Evolutionary conservation across 202 grass and related monocot genomes (phyloP).

Genomic region (Carex arenaria): DNA sequence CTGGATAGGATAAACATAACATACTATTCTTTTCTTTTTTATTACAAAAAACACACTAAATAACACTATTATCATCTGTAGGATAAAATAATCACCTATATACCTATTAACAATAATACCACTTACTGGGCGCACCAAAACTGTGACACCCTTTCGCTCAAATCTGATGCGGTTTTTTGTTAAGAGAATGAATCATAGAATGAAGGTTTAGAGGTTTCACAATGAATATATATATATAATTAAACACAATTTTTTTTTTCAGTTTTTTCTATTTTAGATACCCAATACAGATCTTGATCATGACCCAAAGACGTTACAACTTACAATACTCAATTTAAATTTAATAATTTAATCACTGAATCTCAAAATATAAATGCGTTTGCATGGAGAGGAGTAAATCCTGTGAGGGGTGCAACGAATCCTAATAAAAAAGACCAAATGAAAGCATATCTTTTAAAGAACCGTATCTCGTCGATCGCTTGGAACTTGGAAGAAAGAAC

Average conservation of each 20-base stretch:
- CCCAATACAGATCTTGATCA: not conserved
- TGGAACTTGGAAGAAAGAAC: constrained; percentile 15
- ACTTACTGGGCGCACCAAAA: too few relatives aligned
- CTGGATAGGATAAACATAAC: too few relatives aligned
- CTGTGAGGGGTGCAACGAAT: not conserved
- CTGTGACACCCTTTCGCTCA: too few relatives aligned
- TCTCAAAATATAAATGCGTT: not conserved
- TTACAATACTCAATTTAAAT: not conserved
- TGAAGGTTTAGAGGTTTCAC: not conserved
- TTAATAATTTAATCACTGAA: not conserved
- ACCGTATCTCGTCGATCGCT: not conserved
- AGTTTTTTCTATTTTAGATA: not conserved
- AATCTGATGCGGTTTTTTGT: not conserved
- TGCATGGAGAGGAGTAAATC: not conserved
- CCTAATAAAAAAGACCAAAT: not conserved
- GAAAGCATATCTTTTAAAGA: not conserved
- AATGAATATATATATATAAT: not conserved
- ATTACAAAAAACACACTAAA: too few relatives aligned
- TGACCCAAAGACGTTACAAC: not conserved
- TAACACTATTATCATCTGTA: too few relatives aligned
- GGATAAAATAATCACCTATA: too few relatives aligned
- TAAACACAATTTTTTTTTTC: not conserved
- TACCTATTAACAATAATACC: too few relatives aligned
- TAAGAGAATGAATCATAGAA: not conserved
- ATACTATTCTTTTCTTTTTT: too few relatives aligned